Evolutionary conservation across 2,329 filamentous ascomycete genomes (phyloP).

Genomic region (Cladosporium sphaerospermum): DNA sequence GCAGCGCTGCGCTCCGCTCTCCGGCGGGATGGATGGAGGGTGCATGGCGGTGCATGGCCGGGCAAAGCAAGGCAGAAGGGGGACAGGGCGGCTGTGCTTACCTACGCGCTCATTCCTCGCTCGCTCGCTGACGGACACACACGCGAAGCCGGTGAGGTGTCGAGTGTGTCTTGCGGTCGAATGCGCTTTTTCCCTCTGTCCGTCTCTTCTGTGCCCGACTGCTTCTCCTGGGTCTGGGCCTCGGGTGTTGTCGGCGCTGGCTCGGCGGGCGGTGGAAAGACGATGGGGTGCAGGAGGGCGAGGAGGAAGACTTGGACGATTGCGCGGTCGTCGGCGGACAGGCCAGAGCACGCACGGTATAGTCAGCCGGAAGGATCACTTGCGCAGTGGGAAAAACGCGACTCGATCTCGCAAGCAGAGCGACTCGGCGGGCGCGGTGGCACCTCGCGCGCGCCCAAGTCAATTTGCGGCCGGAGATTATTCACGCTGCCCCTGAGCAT

Average conservation of each 20-base stretch:
- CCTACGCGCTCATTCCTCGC: conserved; percentile 9
- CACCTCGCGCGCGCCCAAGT: background rate
- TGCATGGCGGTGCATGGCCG: too few relatives aligned
- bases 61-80: background rate
- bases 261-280: background rate
- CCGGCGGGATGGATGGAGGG: too few relatives aligned
- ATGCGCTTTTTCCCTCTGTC: background rate
- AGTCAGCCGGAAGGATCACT: background rate
- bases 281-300: background rate
- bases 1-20: too few relatives aligned
- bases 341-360: background rate
- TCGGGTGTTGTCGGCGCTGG: conserved; percentile 4
- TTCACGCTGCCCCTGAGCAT: background rate
- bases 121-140: conserved; percentile 1
- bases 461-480: background rate
- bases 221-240: background rate
- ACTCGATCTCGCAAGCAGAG: background rate
- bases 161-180: background rate
- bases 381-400: background rate
- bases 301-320: background rate
- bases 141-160: background rate
- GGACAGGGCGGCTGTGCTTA: background rate
- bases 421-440: background rate
- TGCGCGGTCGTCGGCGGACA: background rate
- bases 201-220: background rate